Evolutionary conservation across 306 rosid species (phyloP).

Genomic region (Malus sieversii): DNA sequence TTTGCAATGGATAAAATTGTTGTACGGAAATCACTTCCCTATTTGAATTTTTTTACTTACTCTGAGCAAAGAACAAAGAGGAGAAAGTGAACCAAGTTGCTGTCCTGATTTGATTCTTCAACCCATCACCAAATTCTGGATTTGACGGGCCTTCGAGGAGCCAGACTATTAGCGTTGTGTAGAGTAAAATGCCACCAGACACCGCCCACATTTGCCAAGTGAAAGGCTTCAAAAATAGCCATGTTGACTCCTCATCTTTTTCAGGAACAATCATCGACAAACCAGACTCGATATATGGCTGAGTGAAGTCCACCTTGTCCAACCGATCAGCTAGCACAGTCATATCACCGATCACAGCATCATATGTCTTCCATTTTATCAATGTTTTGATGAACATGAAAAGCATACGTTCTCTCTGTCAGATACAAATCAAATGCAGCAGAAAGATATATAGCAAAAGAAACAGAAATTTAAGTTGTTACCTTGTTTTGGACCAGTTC

Average conservation of each 20-base stretch:
- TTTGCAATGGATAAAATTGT: too few species aligned
- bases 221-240: slow-evolving; percentile 60
- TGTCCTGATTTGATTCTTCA: slow-evolving; percentile 41
- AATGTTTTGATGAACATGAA: slow-evolving; percentile 9
- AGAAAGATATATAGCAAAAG: neutral
- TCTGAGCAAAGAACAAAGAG: slow-evolving; percentile 61
- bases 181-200: slow-evolving; percentile 30
- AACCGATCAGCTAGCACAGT: slow-evolving; percentile 42
- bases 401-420: neutral
- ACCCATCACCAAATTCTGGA: slow-evolving; percentile 41
- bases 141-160: slow-evolving; percentile 40
- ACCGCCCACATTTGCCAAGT: slow-evolving; percentile 54
- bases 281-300: slow-evolving; percentile 59
- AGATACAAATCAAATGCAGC: neutral
- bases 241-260: slow-evolving; percentile 26
- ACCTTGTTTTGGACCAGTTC: slow-evolving; percentile 43
- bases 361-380: slow-evolving; percentile 25
- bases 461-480: neutral
- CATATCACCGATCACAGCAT: slow-evolving; percentile 47
- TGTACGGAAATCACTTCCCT: too few species aligned
- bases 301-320: slow-evolving; percentile 45
- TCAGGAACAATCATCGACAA: slow-evolving; percentile 49
- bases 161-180: slow-evolving; percentile 50
- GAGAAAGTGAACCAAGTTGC: slow-evolving; percentile 55
- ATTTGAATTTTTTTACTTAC: slow-evolving; percentile 26